Evolutionary conservation across 345 rosid genomes (phyloP).

Genomic region (Lenwebbia sp.): DNA sequence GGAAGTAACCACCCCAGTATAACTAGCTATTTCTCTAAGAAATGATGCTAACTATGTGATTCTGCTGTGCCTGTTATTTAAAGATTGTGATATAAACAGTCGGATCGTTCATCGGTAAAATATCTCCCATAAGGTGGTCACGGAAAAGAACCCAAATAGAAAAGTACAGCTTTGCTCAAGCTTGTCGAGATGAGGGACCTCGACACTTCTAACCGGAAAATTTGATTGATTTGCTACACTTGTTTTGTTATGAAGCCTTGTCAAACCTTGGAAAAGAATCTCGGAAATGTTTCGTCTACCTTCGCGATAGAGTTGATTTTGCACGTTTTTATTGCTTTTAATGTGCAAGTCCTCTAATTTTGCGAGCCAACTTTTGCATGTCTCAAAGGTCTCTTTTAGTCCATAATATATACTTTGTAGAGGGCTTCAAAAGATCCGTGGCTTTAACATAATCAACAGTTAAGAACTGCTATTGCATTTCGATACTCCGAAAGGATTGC

Average conservation of each 20-base stretch:
- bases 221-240: neutral
- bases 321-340: neutral
- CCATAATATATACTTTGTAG: neutral
- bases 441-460: neutral
- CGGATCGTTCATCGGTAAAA: neutral
- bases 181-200: neutral
- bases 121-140: neutral
- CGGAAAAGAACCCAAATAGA: neutral
- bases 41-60: neutral
- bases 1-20: neutral
- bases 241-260: neutral
- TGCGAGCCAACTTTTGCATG: neutral
- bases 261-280: neutral
- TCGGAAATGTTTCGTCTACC: neutral
- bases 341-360: neutral
- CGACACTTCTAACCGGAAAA: neutral
- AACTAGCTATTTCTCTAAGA: neutral
- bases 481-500: neutral
- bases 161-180: neutral
- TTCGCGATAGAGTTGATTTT: neutral
- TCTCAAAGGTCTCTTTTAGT: neutral
- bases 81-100: neutral
- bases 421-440: neutral
- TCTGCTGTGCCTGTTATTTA: neutral
- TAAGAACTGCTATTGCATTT: neutral